Evolutionary conservation across 257 asterid species (phyloP), one percentile per base, ranked within the genome.

Genomic region (Salvia splendens): DNA sequence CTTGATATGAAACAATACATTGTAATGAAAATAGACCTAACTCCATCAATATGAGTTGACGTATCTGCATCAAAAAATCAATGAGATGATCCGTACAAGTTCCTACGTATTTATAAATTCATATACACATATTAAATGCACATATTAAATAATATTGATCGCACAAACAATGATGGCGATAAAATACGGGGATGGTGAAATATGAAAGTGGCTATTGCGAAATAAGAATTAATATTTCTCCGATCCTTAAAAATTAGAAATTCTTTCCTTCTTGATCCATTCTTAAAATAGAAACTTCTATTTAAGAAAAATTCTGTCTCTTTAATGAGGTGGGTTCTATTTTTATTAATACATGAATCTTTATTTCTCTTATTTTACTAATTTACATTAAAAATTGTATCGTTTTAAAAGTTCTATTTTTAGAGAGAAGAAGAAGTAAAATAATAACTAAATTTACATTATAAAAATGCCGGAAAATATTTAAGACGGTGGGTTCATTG

Each of bases 151-250:
- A n/a, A 41, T 59, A 50, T 12, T 1, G 9, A 47, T 69, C 32
- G 42, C 43, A 53, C 48, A 15, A 24, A 57, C 40, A 56, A 46
- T 65, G 72, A 42, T 63, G 68, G 15, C 28, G 24, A 58, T 5
- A 6, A 56, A 59, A n/a, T 49, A 4, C 51, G 12, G 46, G 35
- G 28, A 41, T n/a, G 68, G 11, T 5, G 45, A 64, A 68, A 69
- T 63, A 61, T 66, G 62, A 54, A 36, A 35, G 41, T 11, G 24
- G 46, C 40, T 40, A 50, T n/a, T 70, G 67, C 64, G 64, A 61
- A 71, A 59, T 65, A 24, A 24, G 2, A 24, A 24, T 24, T 0
- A 24, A 2, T 3, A 24, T 24, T 24, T 3, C 0, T 24, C 2
- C 30, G 2, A 24, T 24, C 1, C 0, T 24, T 0, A 2, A 24